phyloP scores from a whole-genome alignment of 2,329 filamentous ascomycete genomes.

The Botryosphaeria agaves region DNA sequence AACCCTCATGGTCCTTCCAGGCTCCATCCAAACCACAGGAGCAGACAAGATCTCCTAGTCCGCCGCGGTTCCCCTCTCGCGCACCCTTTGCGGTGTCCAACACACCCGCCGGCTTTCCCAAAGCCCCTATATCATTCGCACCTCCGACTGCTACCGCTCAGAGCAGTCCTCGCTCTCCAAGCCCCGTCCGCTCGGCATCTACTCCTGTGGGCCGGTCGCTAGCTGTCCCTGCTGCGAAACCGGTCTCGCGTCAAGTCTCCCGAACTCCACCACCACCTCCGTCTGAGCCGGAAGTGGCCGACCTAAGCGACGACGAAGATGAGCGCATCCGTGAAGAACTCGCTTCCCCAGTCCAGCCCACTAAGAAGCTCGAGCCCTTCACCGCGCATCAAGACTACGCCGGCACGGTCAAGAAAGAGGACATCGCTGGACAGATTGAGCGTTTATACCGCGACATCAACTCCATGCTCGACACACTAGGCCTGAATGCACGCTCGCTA shows the following conservation, averaged over 20 bases:
- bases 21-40: too few relatives aligned
- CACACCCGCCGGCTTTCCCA: constrained; percentile 20
- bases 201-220: constrained; percentile 22
- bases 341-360: constrained; percentile 41
- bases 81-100: constrained; percentile 1
- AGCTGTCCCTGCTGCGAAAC: constrained; percentile 14
- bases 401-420: constrained; percentile 20
- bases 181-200: constrained; percentile 44
- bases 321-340: constrained; percentile 49
- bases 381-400: constrained; percentile 36
- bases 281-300: constrained; percentile 19
- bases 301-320: constrained; percentile 51
- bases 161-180: constrained; percentile 54
- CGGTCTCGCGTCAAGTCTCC: constrained; percentile 12
- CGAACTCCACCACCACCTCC: constrained; percentile 10
- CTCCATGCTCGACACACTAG: constrained; percentile 86
- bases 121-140: constrained; percentile 37
- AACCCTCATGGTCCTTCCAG: too few relatives aligned
- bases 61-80: not conserved
- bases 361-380: constrained; percentile 47
- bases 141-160: constrained; percentile 27
- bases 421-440: constrained; percentile 30
- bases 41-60: not conserved
- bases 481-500: constrained; percentile 61
- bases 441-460: constrained; percentile 61